phyloP scores from a whole-genome alignment of 768 basidiomycete species.

The Imleria badia region DNA sequence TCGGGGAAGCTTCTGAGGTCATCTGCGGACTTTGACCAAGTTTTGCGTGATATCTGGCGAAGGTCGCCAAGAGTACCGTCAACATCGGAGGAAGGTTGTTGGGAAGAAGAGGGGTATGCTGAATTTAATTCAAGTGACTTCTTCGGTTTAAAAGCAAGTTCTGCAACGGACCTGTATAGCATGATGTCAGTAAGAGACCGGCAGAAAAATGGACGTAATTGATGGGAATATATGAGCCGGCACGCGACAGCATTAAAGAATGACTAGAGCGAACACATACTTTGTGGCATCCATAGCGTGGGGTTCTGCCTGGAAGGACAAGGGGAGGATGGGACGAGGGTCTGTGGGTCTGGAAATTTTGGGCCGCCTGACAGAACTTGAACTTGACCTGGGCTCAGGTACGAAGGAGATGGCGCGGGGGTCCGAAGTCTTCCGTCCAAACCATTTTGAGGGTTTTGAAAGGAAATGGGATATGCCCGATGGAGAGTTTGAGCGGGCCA shows the following conservation, averaged over 20 bases:
- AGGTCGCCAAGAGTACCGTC: conserved; percentile 60
- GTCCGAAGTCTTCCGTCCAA: conserved; percentile 57
- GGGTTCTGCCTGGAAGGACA: conserved; percentile 44
- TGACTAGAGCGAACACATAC: conserved; percentile 39
- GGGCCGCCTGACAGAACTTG: conserved; percentile 55
- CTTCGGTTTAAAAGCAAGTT: conserved; percentile 50
- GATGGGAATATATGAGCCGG: background rate
- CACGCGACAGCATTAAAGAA: conserved; percentile 3
- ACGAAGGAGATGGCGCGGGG: conserved; percentile 43
- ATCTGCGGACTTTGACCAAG: conserved; percentile 80
- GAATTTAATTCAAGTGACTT: conserved; percentile 45
- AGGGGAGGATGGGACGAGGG: conserved; percentile 65
- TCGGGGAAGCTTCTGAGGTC: conserved; percentile 62
- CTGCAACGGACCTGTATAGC: conserved; percentile 57
- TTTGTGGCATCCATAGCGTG: conserved; percentile 49
- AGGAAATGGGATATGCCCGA: conserved; percentile 64
- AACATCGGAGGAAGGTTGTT: conserved; percentile 28
- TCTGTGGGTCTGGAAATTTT: conserved; percentile 87
- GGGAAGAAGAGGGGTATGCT: conserved; percentile 31
- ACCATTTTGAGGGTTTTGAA: conserved; percentile 72
- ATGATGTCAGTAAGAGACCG: conserved; percentile 23
- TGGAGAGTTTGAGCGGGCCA: conserved; percentile 61
- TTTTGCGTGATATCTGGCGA: conserved; percentile 63
- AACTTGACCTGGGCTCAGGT: conserved; percentile 50
- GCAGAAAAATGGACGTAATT: conserved; percentile 5